phyloP scores from a whole-genome alignment of 257 asterid genomes.

The Phtheirospermum japonicum region DNA sequence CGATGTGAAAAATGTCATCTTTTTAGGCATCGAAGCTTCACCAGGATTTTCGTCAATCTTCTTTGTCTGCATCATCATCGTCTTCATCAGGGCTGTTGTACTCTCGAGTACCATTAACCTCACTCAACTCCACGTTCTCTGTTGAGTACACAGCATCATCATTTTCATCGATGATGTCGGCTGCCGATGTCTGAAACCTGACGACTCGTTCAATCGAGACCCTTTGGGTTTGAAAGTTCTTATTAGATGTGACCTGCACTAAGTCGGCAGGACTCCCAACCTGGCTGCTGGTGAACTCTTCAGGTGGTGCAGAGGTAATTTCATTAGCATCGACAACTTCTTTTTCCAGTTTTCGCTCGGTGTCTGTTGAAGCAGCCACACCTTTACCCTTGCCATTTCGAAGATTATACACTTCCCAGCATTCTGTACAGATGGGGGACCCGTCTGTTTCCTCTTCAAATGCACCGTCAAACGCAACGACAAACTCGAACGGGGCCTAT shows the following conservation, averaged over 20 bases:
- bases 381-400: constrained; percentile 52
- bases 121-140: constrained; percentile 34
- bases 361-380: too few species aligned
- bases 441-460: constrained; percentile 71
- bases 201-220: constrained; percentile 37
- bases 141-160: constrained; percentile 28
- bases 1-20: constrained; percentile 81
- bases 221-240: constrained; percentile 33
- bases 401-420: constrained; percentile 70
- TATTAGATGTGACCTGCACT: constrained; percentile 36
- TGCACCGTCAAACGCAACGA: too few species aligned
- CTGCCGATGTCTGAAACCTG: constrained; percentile 33
- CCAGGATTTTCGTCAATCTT: too few species aligned
- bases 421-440: constrained; percentile 42
- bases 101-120: too few species aligned
- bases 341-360: constrained; percentile 37
- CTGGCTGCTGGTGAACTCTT: constrained; percentile 34
- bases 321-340: constrained; percentile 40
- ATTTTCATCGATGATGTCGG: constrained; percentile 24
- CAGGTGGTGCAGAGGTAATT: constrained; percentile 42
- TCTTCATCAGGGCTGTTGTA: too few species aligned
- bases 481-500: too few species aligned
- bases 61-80: too few species aligned
- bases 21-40: too few species aligned
- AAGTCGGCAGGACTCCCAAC: constrained; percentile 32